Conservation (phyloP, 345 rosid genomes). For the Populus euphratica region DNA sequence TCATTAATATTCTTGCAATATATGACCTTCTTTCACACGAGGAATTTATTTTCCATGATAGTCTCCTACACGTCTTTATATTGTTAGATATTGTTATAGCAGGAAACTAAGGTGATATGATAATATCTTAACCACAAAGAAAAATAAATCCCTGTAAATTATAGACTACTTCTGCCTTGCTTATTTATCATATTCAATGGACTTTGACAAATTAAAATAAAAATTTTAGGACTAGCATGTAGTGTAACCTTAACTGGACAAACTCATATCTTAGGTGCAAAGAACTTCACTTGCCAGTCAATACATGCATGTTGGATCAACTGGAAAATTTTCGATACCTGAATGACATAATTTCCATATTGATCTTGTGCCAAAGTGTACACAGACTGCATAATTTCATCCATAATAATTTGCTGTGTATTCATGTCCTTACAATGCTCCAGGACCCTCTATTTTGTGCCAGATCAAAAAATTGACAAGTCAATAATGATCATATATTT, state of each 20-base stretch:
- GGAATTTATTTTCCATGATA: neutral
- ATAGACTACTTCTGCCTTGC: neutral
- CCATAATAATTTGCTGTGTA: slow-evolving; percentile 75
- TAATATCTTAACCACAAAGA: neutral
- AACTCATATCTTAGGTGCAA: neutral
- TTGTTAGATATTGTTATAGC: neutral
- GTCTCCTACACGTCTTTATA: neutral
- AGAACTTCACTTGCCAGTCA: neutral
- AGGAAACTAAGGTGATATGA: neutral
- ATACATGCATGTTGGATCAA: neutral
- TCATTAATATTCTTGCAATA: neutral
- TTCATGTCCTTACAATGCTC: slow-evolving; percentile 67
- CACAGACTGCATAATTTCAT: slow-evolving; percentile 75
- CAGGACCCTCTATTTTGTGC: slow-evolving; percentile 66
- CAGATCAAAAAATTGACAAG: slow-evolving; percentile 9
- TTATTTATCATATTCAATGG: neutral
- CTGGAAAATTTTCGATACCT: slow-evolving; percentile 39
- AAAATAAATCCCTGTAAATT: neutral
- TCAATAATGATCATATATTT: slow-evolving; percentile 3
- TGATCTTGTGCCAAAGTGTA: slow-evolving; percentile 84
- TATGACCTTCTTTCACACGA: neutral
- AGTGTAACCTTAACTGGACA: neutral
- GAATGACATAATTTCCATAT: slow-evolving; percentile 96
- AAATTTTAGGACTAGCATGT: neutral
- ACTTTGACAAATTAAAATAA: neutral